A percentile compares a stretch with the other conserved stretches of the same genome.
Evolutionary conservation across 768 basidiomycete species (phyloP).

Genomic region (Trametes meyenii): DNA sequence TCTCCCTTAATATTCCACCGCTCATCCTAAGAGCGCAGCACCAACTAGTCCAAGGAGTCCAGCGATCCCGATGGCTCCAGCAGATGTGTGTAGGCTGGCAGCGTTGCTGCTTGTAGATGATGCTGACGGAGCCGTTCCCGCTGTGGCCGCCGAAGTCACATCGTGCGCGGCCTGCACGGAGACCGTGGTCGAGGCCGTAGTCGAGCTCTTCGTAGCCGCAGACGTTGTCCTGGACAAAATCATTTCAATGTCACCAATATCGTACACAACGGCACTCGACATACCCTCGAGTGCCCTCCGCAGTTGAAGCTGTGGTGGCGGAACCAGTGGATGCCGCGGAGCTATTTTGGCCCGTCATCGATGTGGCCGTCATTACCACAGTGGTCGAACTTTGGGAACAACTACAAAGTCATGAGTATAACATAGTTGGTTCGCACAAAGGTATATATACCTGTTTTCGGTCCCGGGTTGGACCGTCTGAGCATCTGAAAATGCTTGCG

Average conservation of each 20-base stretch:
- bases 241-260: neutral
- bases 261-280: too few species aligned
- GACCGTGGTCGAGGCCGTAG: constrained; percentile 23
- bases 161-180: constrained; percentile 16
- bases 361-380: neutral
- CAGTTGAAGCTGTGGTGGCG: constrained; percentile 3
- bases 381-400: constrained; percentile 37
- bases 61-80: constrained; percentile 47
- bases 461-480: constrained; percentile 45
- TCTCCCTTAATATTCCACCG: neutral
- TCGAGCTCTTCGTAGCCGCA: constrained; percentile 6
- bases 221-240: neutral
- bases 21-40: constrained; percentile 42
- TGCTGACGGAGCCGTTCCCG: constrained; percentile 26
- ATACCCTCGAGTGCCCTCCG: neutral
- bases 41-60: constrained; percentile 55
- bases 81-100: constrained; percentile 31
- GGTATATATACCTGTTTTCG: constrained; percentile 10
- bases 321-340: constrained; percentile 11
- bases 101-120: constrained; percentile 37
- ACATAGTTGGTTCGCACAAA: too few species aligned
- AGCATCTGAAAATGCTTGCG: constrained; percentile 52
- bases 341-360: neutral
- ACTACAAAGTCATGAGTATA: neutral
- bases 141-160: constrained; percentile 12